These are phyloP conservation scores for Boletus vinaceobasis DNA, from an alignment of 768 basidiomycete genomes.

Conservation along the genomic window DNA sequence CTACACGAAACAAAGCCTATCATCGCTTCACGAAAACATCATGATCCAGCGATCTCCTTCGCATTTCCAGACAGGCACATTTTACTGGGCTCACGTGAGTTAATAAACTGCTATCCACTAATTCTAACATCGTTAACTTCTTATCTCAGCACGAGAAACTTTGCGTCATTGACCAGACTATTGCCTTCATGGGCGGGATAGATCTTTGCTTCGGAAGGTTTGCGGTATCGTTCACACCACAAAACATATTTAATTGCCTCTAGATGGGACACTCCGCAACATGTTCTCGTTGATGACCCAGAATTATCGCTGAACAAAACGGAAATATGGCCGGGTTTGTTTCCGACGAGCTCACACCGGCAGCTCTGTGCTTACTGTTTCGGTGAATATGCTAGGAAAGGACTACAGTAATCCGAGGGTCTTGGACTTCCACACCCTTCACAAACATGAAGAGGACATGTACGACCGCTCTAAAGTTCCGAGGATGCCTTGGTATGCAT, in stretches of 20 bases:
- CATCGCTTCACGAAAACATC: constrained; percentile 83
- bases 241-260: neutral
- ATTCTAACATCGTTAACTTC: neutral
- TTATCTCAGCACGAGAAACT: constrained; percentile 85
- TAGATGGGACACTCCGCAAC: constrained; percentile 96
- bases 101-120: neutral
- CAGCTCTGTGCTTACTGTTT: neutral
- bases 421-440: constrained; percentile 77
- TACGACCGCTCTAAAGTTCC: constrained; percentile 87
- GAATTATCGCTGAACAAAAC: constrained; percentile 53
- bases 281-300: constrained; percentile 82
- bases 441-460: constrained; percentile 93
- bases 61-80: constrained; percentile 95
- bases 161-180: constrained; percentile 95
- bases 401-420: constrained; percentile 93
- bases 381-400: constrained; percentile 55
- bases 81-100: constrained; percentile 96
- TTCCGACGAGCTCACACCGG: neutral
- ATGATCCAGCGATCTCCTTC: constrained; percentile 97
- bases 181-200: constrained; percentile 97
- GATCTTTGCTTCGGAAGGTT: constrained; percentile 91
- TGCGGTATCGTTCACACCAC: neutral
- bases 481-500: constrained; percentile 89
- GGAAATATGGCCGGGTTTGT: constrained; percentile 83
- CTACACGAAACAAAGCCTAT: constrained; percentile 83